phyloP scores from a whole-genome alignment of 2,329 filamentous ascomycete species.

The Paecilomyces niveus region DNA sequence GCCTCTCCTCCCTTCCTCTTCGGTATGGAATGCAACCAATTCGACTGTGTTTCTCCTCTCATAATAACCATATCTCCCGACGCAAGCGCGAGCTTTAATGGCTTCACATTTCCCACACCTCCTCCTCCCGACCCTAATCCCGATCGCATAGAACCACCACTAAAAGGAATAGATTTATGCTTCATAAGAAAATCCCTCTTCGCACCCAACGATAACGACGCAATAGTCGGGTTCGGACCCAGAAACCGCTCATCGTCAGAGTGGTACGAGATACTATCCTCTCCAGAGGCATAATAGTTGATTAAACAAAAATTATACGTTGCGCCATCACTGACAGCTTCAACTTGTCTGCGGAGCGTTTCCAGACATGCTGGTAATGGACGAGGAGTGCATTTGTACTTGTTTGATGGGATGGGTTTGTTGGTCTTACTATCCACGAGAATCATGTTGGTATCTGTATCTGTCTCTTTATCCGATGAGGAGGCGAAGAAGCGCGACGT shows the following conservation, averaged over 20 bases:
- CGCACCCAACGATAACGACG: constrained; percentile 66
- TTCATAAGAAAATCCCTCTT: constrained; percentile 71
- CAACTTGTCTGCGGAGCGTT: constrained; percentile 54
- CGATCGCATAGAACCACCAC: constrained; percentile 8
- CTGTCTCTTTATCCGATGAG: constrained; percentile 5
- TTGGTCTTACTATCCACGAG: constrained; percentile 39
- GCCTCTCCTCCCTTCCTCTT: constrained; percentile 61
- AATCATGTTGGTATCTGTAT: constrained; percentile 9
- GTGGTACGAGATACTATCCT: constrained; percentile 72
- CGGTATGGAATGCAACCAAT: constrained; percentile 72
- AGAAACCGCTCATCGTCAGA: constrained; percentile 75
- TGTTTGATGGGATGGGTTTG: constrained; percentile 33
- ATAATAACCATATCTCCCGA: constrained; percentile 76
- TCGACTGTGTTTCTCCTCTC: constrained; percentile 65
- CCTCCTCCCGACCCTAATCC: constrained; percentile 1
- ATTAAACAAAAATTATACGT: constrained; percentile 73
- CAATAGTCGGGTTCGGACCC: constrained; percentile 62
- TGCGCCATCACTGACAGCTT: constrained; percentile 55
- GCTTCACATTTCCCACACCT: constrained; percentile 28
- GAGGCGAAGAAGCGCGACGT: constrained; percentile 50
- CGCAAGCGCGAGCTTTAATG: constrained; percentile 48
- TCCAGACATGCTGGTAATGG: constrained; percentile 67
- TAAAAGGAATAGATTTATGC: constrained; percentile 55
- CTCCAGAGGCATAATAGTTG: constrained; percentile 73
- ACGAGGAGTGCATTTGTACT: constrained; percentile 56